Base-by-base conservation (phyloP, 208 protist species). In the Wallacemonas sp. region DNA sequence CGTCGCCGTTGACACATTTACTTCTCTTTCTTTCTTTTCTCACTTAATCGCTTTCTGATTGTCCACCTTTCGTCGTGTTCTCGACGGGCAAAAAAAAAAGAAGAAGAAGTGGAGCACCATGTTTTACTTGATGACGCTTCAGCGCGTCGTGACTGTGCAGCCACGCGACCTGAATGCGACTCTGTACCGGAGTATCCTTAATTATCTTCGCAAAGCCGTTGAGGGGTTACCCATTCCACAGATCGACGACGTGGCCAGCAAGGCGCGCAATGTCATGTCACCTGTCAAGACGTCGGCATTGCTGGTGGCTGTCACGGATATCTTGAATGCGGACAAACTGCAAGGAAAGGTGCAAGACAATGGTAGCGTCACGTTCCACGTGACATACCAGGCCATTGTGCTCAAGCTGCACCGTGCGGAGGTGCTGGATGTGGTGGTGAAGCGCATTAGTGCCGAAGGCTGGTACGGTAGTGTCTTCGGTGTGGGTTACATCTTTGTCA, bases 341-440 rank as follows among this genome's bases (percentile, higher is more conserved):
- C 80, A 92, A 39, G 90, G 90, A 0, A 77, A 84, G 31, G 84
- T 95, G 39, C 75, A 93, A 0, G 90, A 95, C 53, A 76, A 88
- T 72, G 90, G 90, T 11, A 82, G 62, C 24, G 90, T 93, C 1
- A 79, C 84, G 0, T 95, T 95, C 63, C 51, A 81, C 19, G 66
- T 95, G 1, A 80, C 78, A 22, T 95, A 95, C 60, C 82, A 90
- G 45, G 90, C 86, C 41, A 67, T 93, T 62, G 90, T 95, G 33
- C 65, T 93, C 45, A 91, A 92, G 66, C 74, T 93, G 34, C 85
- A 91, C 68, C 84, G 80, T 2, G 90, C 86, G 15, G 90, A 95
- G 79, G 90, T 95, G 34, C 62, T 95, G 0, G 90, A 95, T 63
- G 51, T 90, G n/a, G 51, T 87, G 15, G 90, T 95, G 24, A 70